Evolutionary conservation across 805 yeast species (phyloP), one percentile per base, ranked within the genome.

Genomic region (Zygosaccharomyces pseudorouxii): DNA sequence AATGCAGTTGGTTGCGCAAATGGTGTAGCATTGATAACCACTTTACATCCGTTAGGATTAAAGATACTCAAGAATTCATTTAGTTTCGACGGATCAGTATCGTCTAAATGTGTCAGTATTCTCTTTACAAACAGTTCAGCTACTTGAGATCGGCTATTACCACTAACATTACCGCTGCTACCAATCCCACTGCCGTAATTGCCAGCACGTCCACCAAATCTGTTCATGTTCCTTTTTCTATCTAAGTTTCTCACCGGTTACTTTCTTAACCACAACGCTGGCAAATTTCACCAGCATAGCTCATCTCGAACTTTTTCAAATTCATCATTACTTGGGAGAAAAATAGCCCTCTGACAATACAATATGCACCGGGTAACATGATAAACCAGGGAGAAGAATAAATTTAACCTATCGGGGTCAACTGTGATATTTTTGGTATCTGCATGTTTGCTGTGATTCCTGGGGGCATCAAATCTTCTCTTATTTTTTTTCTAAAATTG

Each of bases 41-140:
- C 58, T 49, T 63, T 63, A 25, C 63, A 55, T n/a, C 43, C 51
- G 36, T 49, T 49, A 12, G 57, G 56, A 28, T 57, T 53, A 53
- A 65, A 64, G 23, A 64, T 48, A 22, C 51, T 54, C 30, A 64
- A 49, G 48, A 66, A 63, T 14, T 55, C 60, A 23, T 61, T 58
- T 27, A 66, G 42, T 39, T 64, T 61, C 23, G 55, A 55, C 18
- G 68, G 58, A 47, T 64, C 64, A 8, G 62, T 52, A 38, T 66
- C 66, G 46, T 67, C 71, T 49, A 67, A 44, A 49, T 62, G 67
- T 6, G 69, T 64, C n/a, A 67, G 48, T 2, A 66, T 55, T 52
- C 62, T 66, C 53, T 67, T 66, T 38, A 65, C 55, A 40, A 67
- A 64, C 3, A 60, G 53, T 42, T 66, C 69, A 11, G 64, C 55